A percentile compares a stretch with the other conserved stretches of the same genome.
Conservation (phyloP, 345 rosid genomes). For the Corymbia maculata region DNA sequence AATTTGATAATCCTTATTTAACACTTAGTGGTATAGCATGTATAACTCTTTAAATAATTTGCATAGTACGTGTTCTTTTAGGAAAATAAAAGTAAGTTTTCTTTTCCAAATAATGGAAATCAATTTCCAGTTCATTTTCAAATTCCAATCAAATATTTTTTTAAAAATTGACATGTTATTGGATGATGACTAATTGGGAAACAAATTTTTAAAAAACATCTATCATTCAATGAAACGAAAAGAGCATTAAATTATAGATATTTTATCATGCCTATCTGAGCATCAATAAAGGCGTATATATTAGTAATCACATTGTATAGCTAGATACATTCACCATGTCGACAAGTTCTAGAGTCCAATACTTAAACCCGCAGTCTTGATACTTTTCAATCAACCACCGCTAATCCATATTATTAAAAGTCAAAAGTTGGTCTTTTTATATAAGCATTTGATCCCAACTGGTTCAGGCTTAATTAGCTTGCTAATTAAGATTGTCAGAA, state of each 20-base stretch:
- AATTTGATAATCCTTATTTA: no score
- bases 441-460: not conserved
- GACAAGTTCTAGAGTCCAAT: not conserved
- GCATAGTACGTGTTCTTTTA: not conserved
- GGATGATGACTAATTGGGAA: no score
- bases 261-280: not conserved
- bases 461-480: not conserved
- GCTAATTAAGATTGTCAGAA: not conserved
- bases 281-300: not conserved
- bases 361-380: not conserved
- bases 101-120: not conserved
- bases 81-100: not conserved
- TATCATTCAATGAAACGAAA: not conserved
- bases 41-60: not conserved
- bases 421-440: not conserved
- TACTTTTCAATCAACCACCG: not conserved
- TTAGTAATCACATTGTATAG: not conserved
- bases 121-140: not conserved
- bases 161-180: no score
- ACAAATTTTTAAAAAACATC: not conserved
- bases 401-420: not conserved
- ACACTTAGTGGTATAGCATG: not conserved
- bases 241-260: no score
- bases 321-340: not conserved
- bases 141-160: not conserved